phyloP scores from a whole-genome alignment of 2,329 filamentous ascomycete genomes.

The Cordyceps militaris region DNA sequence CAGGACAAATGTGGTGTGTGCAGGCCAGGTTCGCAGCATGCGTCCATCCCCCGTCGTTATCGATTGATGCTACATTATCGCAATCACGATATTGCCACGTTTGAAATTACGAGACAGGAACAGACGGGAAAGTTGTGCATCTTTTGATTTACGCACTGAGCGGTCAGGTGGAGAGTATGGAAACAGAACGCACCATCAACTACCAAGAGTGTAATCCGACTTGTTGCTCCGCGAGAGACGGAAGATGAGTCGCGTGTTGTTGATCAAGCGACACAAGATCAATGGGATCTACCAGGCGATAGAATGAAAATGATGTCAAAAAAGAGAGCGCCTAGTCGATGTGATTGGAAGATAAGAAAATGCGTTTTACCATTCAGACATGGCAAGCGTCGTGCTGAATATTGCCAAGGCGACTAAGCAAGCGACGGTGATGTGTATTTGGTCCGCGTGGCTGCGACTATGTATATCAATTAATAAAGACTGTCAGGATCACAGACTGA shows the following conservation, averaged over 20 bases:
- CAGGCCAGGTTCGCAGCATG: conserved; percentile 17
- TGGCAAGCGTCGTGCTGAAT: neutral
- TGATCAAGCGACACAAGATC: neutral
- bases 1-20: conserved; percentile 34
- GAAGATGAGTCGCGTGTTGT: neutral
- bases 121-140: conserved; percentile 30
- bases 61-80: conserved; percentile 65
- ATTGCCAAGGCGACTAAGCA: neutral
- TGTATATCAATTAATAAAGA: neutral
- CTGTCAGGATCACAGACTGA: neutral
- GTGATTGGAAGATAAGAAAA: neutral
- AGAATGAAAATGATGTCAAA: neutral
- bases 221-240: neutral
- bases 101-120: conserved; percentile 50
- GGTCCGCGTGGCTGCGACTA: neutral
- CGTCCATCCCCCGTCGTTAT: conserved; percentile 43
- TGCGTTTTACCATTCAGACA: neutral
- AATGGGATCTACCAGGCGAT: neutral
- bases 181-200: neutral
- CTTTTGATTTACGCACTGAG: conserved; percentile 20
- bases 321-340: neutral
- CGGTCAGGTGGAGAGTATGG: neutral
- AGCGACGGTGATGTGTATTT: neutral
- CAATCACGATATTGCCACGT: conserved; percentile 62
- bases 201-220: neutral